Base-by-base conservation (phyloP, 306 rosid genomes). In the Fragaria nilgerrensis region DNA sequence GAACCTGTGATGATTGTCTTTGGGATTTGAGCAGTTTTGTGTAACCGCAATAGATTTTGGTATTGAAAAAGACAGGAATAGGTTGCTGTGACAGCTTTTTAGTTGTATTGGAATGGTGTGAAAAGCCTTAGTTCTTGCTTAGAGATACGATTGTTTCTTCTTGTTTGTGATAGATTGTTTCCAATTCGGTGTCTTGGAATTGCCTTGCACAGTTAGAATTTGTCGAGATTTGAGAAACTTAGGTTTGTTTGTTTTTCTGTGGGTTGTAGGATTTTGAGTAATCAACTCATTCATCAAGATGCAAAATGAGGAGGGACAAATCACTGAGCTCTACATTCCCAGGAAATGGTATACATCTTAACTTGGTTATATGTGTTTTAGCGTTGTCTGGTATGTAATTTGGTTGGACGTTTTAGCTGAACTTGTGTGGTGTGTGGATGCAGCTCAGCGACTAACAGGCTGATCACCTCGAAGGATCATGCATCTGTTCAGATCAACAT, bases 391-490 rank as follows among this genome's bases (percentile, higher is more conserved):
- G 8, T 36, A 1, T 75, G 32, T 27, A 27, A 34, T 58, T 77
- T 29, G 17, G 27, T 23, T 27, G 71, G 2, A 44, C 36, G 39
- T 37, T 76, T 62, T 13, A 22, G n/a, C 16, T 50, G 20, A 74
- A 14, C 20, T 41, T 63, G 1, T 43, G 17, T n/a, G 27, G 44
- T 2, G 29, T 49, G 4, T n/a, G 17, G 5, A 39, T 82, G 81
- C 87, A 90, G 95, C 68, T 88, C 95, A 22, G 90, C 89, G 2
- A 90, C 94, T 5, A 90, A 90, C 77, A 85, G 94, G 73, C 47
- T 90, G 82, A 88, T 90, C 52, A 90, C 95, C 23, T 76, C 92
- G 0, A 90, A 88, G 86, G 95, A 90, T 74, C 92, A 90, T 47
- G 95, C 95, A 1, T 88, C 92, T 0, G 92, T 90, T 75, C 92